These are phyloP conservation scores for Hebeloma cylindrosporum DNA, from an alignment of 768 basidiomycete genomes.

Conservation along the genomic window DNA sequence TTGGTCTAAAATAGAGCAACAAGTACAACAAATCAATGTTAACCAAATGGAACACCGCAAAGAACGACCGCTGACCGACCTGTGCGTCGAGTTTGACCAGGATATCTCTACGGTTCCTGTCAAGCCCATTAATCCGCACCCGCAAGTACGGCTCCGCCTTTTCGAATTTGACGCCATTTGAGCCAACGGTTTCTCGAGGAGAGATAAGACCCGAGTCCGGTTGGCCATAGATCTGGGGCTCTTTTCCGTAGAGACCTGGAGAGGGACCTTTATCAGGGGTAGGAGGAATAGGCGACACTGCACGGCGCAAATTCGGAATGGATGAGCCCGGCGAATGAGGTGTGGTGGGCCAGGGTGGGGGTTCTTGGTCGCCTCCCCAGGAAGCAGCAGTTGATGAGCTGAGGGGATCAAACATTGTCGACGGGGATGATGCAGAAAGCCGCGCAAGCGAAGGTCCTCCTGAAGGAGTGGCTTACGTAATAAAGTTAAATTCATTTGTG, in stretches of 20 bases:
- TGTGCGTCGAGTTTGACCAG: constrained; percentile 94
- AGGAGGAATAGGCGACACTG: constrained; percentile 51
- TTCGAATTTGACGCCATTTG: constrained; percentile 74
- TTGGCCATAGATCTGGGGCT: constrained; percentile 85
- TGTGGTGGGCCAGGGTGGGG: constrained; percentile 78
- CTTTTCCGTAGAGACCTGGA: constrained; percentile 68
- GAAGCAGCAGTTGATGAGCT: constrained; percentile 54
- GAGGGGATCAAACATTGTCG: constrained; percentile 71
- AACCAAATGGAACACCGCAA: constrained; percentile 4
- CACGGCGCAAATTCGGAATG: constrained; percentile 68
- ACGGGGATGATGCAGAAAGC: neutral
- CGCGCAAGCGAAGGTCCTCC: neutral
- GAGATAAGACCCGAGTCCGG: constrained; percentile 83
- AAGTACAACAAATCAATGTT: neutral
- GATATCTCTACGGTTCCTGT: constrained; percentile 93
- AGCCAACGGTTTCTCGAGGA: constrained; percentile 59
- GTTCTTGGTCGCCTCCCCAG: constrained; percentile 49
- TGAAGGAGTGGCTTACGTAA: neutral
- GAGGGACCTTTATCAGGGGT: constrained; percentile 53
- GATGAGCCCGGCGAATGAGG: constrained; percentile 72
- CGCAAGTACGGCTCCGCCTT: constrained; percentile 82
- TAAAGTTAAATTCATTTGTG: too few species aligned
- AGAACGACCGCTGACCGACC: constrained; percentile 44
- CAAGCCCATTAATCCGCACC: constrained; percentile 86
- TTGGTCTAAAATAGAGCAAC: constrained; percentile 66